These are phyloP conservation scores for Phytopythium ostracodes DNA, from an alignment of 352 stramenopile species.

Conservation along the genomic window DNA sequence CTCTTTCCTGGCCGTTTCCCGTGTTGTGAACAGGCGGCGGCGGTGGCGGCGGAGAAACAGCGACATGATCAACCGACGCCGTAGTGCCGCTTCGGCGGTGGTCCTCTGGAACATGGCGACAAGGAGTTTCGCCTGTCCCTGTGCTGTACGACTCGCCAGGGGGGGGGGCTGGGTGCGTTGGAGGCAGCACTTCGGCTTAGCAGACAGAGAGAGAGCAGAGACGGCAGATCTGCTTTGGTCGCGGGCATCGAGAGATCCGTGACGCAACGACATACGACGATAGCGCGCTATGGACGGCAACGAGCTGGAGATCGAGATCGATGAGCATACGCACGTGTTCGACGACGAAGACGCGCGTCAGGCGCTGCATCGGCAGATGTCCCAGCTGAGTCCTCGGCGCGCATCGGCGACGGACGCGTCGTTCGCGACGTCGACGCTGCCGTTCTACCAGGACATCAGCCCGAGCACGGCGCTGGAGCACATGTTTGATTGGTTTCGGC, in stretches of 20 bases:
- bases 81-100: not conserved
- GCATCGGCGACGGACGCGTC: conserved; percentile 8
- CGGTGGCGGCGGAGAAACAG: not conserved
- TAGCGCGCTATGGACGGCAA: conserved; percentile 3
- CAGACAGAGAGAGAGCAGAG: not conserved
- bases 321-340: conserved; percentile 32
- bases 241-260: not conserved
- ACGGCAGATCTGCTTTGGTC: too few species aligned
- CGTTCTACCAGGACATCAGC: conserved; percentile 52
- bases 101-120: not conserved
- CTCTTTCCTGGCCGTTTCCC: not conserved
- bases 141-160: not conserved
- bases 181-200: not conserved
- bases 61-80: not conserved
- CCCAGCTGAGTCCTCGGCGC: conserved; percentile 34
- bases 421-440: conserved; percentile 35
- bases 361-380: conserved; percentile 31
- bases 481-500: conserved; percentile 41
- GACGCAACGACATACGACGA: not conserved
- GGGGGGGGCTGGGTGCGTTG: not conserved
- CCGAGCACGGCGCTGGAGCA: conserved; percentile 33
- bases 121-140: not conserved
- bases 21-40: conserved; percentile 1
- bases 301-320: conserved; percentile 23
- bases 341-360: conserved; percentile 15